Evolutionary conservation across 352 stramenopile genomes (phyloP).

Genomic region (Phytophthora pluvialis): DNA sequence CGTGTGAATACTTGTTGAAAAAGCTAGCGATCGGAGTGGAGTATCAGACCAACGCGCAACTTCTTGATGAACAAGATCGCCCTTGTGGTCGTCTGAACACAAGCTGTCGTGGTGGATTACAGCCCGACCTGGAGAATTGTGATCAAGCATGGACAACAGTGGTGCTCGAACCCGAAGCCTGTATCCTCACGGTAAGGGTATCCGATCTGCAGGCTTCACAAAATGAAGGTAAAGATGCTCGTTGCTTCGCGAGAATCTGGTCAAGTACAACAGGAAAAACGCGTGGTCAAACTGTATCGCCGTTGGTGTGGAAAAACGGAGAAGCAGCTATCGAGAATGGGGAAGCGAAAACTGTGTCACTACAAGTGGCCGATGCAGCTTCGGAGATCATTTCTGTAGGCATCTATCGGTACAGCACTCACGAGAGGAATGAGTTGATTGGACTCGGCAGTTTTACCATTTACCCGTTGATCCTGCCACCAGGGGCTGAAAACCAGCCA

Average conservation of each 20-base stretch:
- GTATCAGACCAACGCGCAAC: slow-evolving; percentile 5
- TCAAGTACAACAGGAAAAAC: slow-evolving; percentile 21
- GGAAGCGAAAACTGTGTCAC: slow-evolving; percentile 10
- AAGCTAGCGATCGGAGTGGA: slow-evolving; percentile 11
- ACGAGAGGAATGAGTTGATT: slow-evolving; percentile 35
- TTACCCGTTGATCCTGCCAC: neutral
- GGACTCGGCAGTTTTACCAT: slow-evolving; percentile 27
- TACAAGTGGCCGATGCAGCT: slow-evolving; percentile 20
- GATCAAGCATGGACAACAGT: slow-evolving; percentile 3
- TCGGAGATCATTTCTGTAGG: slow-evolving; percentile 27
- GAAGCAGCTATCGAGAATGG: neutral
- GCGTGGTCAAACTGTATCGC: slow-evolving; percentile 12
- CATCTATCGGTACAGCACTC: slow-evolving; percentile 30
- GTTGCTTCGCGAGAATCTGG: slow-evolving; percentile 29
- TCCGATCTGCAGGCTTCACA: neutral
- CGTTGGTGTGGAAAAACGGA: slow-evolving; percentile 6
- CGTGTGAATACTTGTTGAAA: slow-evolving; percentile 20
- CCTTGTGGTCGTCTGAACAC: slow-evolving; percentile 13
- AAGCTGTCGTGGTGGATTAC: slow-evolving; percentile 19
- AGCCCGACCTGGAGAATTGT: slow-evolving; percentile 4
- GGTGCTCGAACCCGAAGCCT: slow-evolving; percentile 3
- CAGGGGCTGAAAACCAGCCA: neutral
- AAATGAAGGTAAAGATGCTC: neutral
- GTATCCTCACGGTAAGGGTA: slow-evolving; percentile 21
- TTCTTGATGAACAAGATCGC: slow-evolving; percentile 24